phyloP scores from a whole-genome alignment of 2,329 filamentous ascomycete species.

The Emmonsia crescens region DNA sequence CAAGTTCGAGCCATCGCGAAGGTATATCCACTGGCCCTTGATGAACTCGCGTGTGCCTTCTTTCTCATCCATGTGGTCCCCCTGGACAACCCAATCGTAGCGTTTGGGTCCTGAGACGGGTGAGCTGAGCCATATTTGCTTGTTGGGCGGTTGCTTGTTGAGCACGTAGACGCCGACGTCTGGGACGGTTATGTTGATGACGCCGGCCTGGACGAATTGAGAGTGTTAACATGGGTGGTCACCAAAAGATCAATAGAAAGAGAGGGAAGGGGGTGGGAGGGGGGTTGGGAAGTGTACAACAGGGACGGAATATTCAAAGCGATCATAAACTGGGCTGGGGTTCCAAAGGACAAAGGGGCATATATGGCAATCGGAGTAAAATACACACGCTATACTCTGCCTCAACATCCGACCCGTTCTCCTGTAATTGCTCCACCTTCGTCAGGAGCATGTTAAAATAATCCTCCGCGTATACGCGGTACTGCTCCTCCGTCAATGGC shows the following conservation, averaged over 20 bases:
- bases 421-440: slow-evolving; percentile 62
- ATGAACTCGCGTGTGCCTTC: slow-evolving; percentile 49
- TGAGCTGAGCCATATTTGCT: slow-evolving; percentile 92
- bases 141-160: slow-evolving; percentile 98
- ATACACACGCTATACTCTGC: slow-evolving; percentile 73
- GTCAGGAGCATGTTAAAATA: slow-evolving; percentile 55
- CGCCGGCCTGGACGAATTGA: slow-evolving; percentile 54
- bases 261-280: background rate
- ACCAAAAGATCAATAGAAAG: background rate
- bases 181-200: slow-evolving; percentile 64
- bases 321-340: background rate
- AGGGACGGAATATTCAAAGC: background rate
- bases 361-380: background rate
- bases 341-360: background rate
- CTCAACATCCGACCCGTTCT: slow-evolving; percentile 59
- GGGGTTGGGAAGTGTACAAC: background rate
- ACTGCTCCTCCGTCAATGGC: slow-evolving; percentile 58
- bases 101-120: slow-evolving; percentile 86
- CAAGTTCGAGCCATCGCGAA: slow-evolving; percentile 69
- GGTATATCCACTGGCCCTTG: slow-evolving; percentile 72
- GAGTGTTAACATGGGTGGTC: slow-evolving; percentile 8
- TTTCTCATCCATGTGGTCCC: slow-evolving; percentile 67
- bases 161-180: slow-evolving; percentile 74
- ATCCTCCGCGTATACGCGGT: slow-evolving; percentile 64
- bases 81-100: slow-evolving; percentile 71